Base-by-base conservation (phyloP, 202 grass and related monocot species). In the Bolboschoenoplectus hybrid region DNA sequence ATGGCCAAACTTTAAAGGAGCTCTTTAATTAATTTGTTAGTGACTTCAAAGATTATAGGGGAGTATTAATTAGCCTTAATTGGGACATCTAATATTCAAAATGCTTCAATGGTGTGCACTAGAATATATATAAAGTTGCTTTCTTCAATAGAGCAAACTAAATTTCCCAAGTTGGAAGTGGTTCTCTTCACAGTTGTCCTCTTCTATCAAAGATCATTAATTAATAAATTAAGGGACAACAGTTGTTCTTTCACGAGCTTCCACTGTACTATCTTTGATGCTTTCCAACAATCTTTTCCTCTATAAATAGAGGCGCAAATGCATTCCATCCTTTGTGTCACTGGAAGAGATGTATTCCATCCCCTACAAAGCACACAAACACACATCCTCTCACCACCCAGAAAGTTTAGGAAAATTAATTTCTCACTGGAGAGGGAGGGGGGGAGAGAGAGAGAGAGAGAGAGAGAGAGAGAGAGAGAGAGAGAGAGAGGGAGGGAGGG, bases 101-200 rank as follows among this genome's bases (percentile, higher is more conserved):
- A 26, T 26, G 26, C 26, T 26, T 26, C 26, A 26, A 26, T 26
- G 26, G 26, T 26, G 26, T 26, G 26, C 26, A 26, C 26, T 26
- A 26, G 26, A 26, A 26, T 26, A 26, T 26, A 26, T 26, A 26
- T 0, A 26, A 53, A 0, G 45, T 52, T n/a, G 44, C 72, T 76
- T 76, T 76, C 72, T 5, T n/a, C 45, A 76, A 32, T 38, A 26
- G 26, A 26, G 47, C 71, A 44, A 76, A 34, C n/a, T 32, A 78
- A 53, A 53, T 78, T 56, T 78, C 74, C 74, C 19, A 78, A 78
- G 56, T 34, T 78, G 74, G 74, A 78, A 56, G n/a, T 34, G 46
- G 19, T 9, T 5, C 26, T 38, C 12, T 78, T 52, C 41, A 78
- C 2, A 16, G 32, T 78, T n/a, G 47, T 32, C 46, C 74, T 9